Evolutionary conservation across 176 grass and related monocot genomes (phyloP).

Genomic region (Elymus sibiricus): DNA sequence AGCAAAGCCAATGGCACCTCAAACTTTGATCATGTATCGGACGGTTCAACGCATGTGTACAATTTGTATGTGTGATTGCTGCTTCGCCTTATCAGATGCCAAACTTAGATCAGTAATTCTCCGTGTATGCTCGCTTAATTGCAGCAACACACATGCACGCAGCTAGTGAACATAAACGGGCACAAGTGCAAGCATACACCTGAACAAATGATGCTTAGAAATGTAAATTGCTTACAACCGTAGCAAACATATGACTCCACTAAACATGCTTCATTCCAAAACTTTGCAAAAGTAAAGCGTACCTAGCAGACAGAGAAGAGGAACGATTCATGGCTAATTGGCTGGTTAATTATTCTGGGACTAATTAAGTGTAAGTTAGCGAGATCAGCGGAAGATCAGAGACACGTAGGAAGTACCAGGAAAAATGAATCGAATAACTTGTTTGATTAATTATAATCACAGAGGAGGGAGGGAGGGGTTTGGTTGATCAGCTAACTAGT

Average conservation of each 20-base stretch:
- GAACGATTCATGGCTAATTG: not conserved
- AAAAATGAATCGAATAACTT: not conserved
- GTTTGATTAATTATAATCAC: slow-evolving; percentile 28
- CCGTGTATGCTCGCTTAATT: not conserved
- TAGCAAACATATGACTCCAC: not conserved
- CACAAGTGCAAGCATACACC: not conserved
- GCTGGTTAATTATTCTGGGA: slow-evolving; percentile 1
- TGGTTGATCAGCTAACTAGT: not conserved
- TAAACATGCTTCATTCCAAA: not conserved
- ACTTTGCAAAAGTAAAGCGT: not conserved
- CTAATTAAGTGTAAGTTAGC: not conserved
- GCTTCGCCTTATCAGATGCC: not conserved
- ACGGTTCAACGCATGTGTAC: not conserved
- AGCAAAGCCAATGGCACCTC: too few species aligned
- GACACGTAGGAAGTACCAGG: not conserved
- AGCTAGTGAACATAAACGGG: not conserved
- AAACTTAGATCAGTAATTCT: not conserved
- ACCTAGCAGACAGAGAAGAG: not conserved
- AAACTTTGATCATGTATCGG: too few species aligned
- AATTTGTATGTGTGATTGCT: not conserved
- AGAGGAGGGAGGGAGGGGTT: not conserved
- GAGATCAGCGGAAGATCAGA: not conserved
- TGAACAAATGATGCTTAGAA: not conserved
- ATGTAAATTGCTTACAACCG: not conserved
- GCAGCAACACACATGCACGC: not conserved